Base-by-base conservation (phyloP, 108 stramenopile species). In the Cyclotella choctawhatcheeana region DNA sequence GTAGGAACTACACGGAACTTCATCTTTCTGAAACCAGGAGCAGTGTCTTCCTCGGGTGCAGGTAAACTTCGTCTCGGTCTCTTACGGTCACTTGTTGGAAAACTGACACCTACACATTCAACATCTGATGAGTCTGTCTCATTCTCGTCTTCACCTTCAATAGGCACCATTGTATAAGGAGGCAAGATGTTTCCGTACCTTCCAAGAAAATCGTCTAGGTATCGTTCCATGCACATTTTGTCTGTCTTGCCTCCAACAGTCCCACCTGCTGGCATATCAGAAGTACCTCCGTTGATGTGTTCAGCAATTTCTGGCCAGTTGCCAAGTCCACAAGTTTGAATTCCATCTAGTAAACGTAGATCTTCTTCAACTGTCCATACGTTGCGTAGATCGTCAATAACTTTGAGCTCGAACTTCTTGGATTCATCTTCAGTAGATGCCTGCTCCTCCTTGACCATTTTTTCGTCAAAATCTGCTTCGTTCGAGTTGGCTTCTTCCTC, bases 261-360 rank as follows among this genome's bases (percentile, higher is more conserved):
- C 14, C 44, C 37, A 32, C 56, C 37, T 32, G 52, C 31, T 31
- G 20, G 1, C 16, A 16, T 33, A 21, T 59, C 81, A 0, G 89
- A 84, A 58, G 81, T 68, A 5, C 64, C 77, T 37, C 95, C 92
- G 48, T 73, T 69, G 10, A 96, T 78, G 44, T 89, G 85, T 58
- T 96, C 95, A 0, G 95, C 75, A 63, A 96, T 89, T 37, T 96
- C 93, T 5, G 84, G 69, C 95, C 95, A 96, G 58, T 96, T 96
- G 5, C 93, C 95, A 21, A 96, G 56, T 16, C 95, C 95, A 69
- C 86, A 85, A 3, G 73, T 85, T 14, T 76, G 58, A 52, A 96
- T 96, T 48, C 83, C 92, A 71, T 96, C 95, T 21, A 96, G 80
- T 4, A 96, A 71, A 2, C 92, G 74, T 53, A 96, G 69, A 66